Conservation (phyloP, 2,329 filamentous ascomycete species). For the Neofusicoccum sp. region DNA sequence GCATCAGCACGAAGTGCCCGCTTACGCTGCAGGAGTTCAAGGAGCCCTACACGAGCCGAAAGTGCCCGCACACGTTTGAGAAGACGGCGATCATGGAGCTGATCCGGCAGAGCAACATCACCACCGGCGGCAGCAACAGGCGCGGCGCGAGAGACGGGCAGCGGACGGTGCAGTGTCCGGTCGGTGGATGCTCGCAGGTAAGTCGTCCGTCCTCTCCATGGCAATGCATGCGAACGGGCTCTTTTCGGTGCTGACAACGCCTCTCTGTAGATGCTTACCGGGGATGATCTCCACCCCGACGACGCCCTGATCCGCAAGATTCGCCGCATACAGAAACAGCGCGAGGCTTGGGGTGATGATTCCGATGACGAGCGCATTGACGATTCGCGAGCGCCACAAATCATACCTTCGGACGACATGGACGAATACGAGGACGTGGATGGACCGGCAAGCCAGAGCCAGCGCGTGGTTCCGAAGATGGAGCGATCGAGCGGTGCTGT, state of each 20-base stretch:
- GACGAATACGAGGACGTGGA: conserved; percentile 9
- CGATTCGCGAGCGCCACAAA: not conserved
- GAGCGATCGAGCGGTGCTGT: not conserved
- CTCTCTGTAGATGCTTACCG: conserved; percentile 29
- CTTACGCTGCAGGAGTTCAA: conserved; percentile 63
- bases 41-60: conserved; percentile 64
- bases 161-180: conserved; percentile 37
- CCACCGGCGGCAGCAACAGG: conserved; percentile 21
- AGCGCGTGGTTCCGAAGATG: conserved; percentile 10
- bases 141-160: conserved; percentile 25
- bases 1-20: conserved; percentile 67
- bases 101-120: conserved; percentile 32
- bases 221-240: not conserved
- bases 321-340: conserved; percentile 33
- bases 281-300: conserved; percentile 30
- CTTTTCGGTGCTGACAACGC: not conserved
- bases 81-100: conserved; percentile 61
- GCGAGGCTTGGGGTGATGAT: conserved; percentile 24
- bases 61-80: conserved; percentile 73
- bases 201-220: not conserved
- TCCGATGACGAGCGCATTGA: conserved; percentile 32
- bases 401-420: not conserved
- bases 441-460: not conserved
- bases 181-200: conserved; percentile 13
- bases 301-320: conserved; percentile 37